phyloP scores from a whole-genome alignment of 1,284 basidiomycete genomes.

The Crepidotus sp. region DNA sequence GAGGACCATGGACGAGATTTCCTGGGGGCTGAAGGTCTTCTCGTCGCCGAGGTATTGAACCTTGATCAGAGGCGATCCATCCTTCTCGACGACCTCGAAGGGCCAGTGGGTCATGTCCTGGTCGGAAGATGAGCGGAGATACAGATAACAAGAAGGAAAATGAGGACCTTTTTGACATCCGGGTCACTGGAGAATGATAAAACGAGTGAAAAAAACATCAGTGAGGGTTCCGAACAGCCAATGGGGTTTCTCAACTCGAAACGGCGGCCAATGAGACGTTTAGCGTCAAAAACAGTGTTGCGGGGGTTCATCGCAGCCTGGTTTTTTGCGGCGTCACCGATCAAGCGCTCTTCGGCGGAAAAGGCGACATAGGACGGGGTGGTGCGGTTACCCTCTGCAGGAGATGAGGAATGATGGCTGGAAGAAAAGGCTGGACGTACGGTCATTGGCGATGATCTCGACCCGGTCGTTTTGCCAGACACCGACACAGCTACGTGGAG shows the following conservation, averaged over 20 bases:
- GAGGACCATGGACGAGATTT: constrained; percentile 98
- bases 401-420: constrained; percentile 9
- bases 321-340: constrained; percentile 99
- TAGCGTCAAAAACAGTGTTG: constrained; percentile 95
- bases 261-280: constrained; percentile 94
- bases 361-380: constrained; percentile 99
- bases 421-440: constrained; percentile 37
- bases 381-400: constrained; percentile 92
- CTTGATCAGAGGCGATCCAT: constrained; percentile 92
- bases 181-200: constrained; percentile 50
- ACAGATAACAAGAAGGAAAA: constrained; percentile 1
- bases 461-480: constrained; percentile 99
- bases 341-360: constrained; percentile 94
- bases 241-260: constrained; percentile 60
- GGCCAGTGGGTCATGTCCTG: constrained; percentile 90
- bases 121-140: constrained; percentile 10
- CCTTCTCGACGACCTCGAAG: constrained; percentile 89
- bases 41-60: constrained; percentile 91
- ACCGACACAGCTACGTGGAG: constrained; percentile 71
- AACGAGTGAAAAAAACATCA: constrained; percentile 10
- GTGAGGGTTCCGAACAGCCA: constrained; percentile 12
- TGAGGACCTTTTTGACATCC: constrained; percentile 72
- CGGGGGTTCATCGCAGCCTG: constrained; percentile 93
- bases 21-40: constrained; percentile 94
- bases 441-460: constrained; percentile 97